Percentiles rank a stretch among this genome's conserved stretches.
These are phyloP conservation scores for Hypericum perforatum DNA, from an alignment of 345 rosid genomes.

Conservation along the genomic window DNA sequence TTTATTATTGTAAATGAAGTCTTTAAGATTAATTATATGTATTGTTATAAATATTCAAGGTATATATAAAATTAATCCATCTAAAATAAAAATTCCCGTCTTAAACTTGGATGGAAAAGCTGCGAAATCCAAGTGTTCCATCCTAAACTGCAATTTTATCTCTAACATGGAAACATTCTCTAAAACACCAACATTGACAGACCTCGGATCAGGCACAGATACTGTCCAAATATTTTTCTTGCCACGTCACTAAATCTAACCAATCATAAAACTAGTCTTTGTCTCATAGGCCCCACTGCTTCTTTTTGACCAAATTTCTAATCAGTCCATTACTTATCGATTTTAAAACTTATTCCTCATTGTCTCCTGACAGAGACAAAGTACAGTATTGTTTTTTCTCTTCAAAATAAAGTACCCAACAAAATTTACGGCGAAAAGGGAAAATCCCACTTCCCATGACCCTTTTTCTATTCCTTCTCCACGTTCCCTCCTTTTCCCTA, in stretches of 20 bases:
- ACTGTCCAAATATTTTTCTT: too few species aligned
- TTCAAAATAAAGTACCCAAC: neutral
- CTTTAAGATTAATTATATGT: too few species aligned
- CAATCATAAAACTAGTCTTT: conserved; percentile 17
- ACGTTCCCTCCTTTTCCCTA: conserved; percentile 27
- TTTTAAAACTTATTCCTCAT: neutral
- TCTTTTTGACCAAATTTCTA: conserved; percentile 35
- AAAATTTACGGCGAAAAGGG: conserved; percentile 1
- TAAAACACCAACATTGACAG: too few species aligned
- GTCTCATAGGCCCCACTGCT: conserved; percentile 20
- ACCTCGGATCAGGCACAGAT: too few species aligned
- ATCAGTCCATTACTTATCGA: conserved; percentile 3
- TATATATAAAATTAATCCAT: too few species aligned
- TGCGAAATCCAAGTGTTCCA: too few species aligned
- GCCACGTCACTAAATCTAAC: neutral
- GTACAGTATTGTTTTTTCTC: neutral
- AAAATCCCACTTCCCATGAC: neutral
- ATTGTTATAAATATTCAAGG: too few species aligned
- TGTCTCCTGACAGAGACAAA: neutral
- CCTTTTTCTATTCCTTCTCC: conserved; percentile 33
- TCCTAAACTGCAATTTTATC: too few species aligned
- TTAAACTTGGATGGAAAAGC: too few species aligned
- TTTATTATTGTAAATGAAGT: too few species aligned
- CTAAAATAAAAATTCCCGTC: too few species aligned
- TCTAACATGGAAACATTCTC: too few species aligned